Evolutionary conservation across 2,329 filamentous ascomycete species (phyloP).

Genomic region (Colletotrichum phormii): DNA sequence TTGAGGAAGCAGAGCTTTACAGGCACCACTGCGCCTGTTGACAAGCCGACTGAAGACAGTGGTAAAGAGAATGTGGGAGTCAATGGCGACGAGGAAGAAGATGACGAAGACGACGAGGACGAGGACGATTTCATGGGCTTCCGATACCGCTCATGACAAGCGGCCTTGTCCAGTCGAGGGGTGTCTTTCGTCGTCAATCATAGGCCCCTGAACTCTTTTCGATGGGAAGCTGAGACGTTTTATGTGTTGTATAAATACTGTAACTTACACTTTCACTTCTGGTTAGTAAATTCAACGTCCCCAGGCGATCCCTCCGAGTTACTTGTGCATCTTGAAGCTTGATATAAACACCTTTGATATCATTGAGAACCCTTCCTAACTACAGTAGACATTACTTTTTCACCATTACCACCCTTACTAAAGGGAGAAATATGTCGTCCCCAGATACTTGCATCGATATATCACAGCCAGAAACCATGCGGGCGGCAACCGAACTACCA

Average conservation of each 20-base stretch:
- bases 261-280: constrained; percentile 28
- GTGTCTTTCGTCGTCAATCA: not conserved
- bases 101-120: constrained; percentile 59
- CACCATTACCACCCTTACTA: constrained; percentile 5
- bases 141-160: constrained; percentile 53
- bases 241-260: constrained; percentile 31
- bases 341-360: not conserved
- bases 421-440: not conserved
- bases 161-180: not conserved
- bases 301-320: not conserved
- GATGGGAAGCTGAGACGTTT: constrained; percentile 2
- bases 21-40: constrained; percentile 38
- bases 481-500: not conserved
- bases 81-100: constrained; percentile 46
- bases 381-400: constrained; percentile 30
- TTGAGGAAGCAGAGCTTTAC: constrained; percentile 59
- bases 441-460: not conserved
- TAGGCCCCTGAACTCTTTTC: not conserved
- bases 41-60: constrained; percentile 31
- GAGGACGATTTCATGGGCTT: constrained; percentile 72
- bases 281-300: constrained; percentile 25
- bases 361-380: not conserved
- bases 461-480: not conserved
- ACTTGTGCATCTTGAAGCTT: not conserved
- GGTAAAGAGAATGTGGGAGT: constrained; percentile 46